Evolutionary conservation across 2,329 filamentous ascomycete genomes (phyloP).

Genomic region (Fusarium newnesense): DNA sequence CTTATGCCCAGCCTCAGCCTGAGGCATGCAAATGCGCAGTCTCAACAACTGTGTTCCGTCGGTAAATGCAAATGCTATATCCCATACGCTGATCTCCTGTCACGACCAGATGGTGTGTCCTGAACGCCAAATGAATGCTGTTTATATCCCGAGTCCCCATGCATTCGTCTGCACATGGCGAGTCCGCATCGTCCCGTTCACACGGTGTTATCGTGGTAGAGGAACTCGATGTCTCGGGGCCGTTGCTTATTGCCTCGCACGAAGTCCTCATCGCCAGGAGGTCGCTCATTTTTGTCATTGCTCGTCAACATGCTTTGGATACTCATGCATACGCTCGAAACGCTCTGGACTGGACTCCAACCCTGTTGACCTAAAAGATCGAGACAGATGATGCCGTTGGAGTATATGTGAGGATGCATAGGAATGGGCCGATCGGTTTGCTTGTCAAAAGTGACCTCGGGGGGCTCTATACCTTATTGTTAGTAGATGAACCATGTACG

Average conservation of each 20-base stretch:
- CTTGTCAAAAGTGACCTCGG: constrained; percentile 89
- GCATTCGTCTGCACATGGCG: not conserved
- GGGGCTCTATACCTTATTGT: constrained; percentile 72
- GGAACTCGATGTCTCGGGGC: constrained; percentile 90
- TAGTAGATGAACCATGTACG: not conserved
- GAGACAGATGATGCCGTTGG: constrained; percentile 97
- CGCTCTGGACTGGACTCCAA: constrained; percentile 97
- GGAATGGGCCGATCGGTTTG: constrained; percentile 76
- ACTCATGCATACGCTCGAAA: constrained; percentile 96
- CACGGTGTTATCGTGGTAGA: constrained; percentile 90
- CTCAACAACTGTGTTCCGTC: constrained; percentile 7
- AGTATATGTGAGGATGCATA: constrained; percentile 97
- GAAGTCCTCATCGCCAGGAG: constrained; percentile 90
- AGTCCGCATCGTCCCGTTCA: constrained; percentile 45
- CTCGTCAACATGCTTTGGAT: constrained; percentile 98
- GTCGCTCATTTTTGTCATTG: constrained; percentile 90
- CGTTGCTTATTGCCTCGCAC: constrained; percentile 81
- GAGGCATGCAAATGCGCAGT: constrained; percentile 4
- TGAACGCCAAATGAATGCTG: constrained; percentile 39
- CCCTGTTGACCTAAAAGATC: constrained; percentile 88
- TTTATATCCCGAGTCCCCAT: constrained; percentile 23
- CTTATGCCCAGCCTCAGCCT: constrained; percentile 12
- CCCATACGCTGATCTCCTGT: constrained; percentile 10
- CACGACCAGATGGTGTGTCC: constrained; percentile 21
- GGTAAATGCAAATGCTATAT: constrained; percentile 30